Evolutionary conservation across 805 yeast species (phyloP), one percentile per base, ranked within the genome.

Genomic region (Nematodospora valgi): DNA sequence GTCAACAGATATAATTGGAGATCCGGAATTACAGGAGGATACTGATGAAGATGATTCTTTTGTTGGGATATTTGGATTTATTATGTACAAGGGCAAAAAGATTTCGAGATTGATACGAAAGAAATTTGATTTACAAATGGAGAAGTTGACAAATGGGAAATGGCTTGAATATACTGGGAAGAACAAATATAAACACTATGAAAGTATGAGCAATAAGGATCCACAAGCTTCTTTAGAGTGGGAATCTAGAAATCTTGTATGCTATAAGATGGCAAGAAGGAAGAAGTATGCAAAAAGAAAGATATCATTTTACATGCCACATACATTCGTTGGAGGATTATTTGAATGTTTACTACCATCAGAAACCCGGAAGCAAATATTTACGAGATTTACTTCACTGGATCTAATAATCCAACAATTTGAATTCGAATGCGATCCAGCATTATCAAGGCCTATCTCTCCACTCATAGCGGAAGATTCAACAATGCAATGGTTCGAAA

Each of bases 381-480:
- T 48, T 52, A 38, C 41, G 35, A 19, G 40, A 26, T 42, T 49
- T 18, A 20, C 37, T 7, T 35, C 41, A 2, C 30, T 37, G 6
- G 44, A 47, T n/a, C 34, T 41, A 5, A 40, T 41, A 9, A 30
- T 51, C 10, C 38, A 46, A 16, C 36, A 41, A 1, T 46, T 56
- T 23, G 48, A 53, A 1, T 45, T 66, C 23, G 30, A 37, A 8
- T 76, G 81, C 46, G 60, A 58, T 26, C 27, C 49, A 1, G 38
- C 56, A 0, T 45, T 51, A 6, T 51, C 75, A 4, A 49, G 40
- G 4, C 83, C 86, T 0, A 39, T 80, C 3, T 45, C 64, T 23
- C 87, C 88, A 0, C 51, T 82, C 23, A 50, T 74, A n/a, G 80
- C 86, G 0, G 85, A 80, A 39, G 70, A 71, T 35, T 60, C 72